Evolutionary conservation across 495 filamentous ascomycete genomes (phyloP).

Genomic region (Penicillium coprophilum): DNA sequence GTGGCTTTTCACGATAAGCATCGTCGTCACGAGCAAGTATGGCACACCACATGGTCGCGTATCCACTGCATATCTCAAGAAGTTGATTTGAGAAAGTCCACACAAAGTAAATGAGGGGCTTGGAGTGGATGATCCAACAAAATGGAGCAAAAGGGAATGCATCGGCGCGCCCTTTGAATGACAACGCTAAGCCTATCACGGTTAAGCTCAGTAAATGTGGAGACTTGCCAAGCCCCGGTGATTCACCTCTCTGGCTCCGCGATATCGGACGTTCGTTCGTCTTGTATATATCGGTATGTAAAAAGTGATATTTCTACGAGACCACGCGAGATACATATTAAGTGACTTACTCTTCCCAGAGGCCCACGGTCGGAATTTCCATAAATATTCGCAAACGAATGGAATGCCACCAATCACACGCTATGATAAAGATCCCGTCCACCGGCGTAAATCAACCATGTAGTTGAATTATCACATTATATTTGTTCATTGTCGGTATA

Average conservation of each 20-base stretch:
- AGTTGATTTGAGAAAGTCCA: not conserved
- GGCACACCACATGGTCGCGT: not conserved
- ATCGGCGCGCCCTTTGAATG: constrained; percentile 40
- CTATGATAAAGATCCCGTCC: too few relatives aligned
- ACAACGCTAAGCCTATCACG: constrained; percentile 35
- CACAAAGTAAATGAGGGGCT: not conserved
- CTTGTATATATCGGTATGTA: not conserved
- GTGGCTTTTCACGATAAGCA: not conserved
- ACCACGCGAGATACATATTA: not conserved
- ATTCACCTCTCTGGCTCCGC: constrained; percentile 14
- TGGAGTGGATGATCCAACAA: constrained; percentile 12
- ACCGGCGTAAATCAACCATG: too few relatives aligned
- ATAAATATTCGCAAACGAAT: not conserved
- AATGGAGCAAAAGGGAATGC: constrained; percentile 15
- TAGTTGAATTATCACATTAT: too few relatives aligned
- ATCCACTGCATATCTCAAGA: not conserved
- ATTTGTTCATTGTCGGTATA: too few relatives aligned
- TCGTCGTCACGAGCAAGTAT: not conserved
- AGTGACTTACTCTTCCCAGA: not conserved
- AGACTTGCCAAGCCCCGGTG: constrained; percentile 14
- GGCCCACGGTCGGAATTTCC: not conserved
- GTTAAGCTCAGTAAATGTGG: constrained; percentile 10
- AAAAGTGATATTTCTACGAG: not conserved
- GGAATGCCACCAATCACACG: not conserved
- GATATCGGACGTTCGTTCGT: constrained; percentile 17